Evolutionary conservation across 1,284 basidiomycete species (phyloP).

Genomic region (Thelephora terrestris): DNA sequence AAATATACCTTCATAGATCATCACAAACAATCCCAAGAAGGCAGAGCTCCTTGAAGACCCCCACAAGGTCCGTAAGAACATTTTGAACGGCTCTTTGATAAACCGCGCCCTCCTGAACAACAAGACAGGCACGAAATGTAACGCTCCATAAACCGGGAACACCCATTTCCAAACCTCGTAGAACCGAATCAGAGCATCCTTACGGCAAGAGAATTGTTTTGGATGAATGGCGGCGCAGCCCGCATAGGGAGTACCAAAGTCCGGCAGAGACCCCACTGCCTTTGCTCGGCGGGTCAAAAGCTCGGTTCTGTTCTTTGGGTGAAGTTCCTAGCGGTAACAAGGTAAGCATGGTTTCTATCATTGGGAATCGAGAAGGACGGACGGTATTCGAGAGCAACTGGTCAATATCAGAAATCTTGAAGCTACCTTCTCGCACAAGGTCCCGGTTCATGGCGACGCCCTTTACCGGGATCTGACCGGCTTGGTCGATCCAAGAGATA

Average conservation of each 20-base stretch:
- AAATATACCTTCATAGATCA: conserved; percentile 68
- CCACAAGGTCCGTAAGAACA: conserved; percentile 53
- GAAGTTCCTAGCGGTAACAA: conserved; percentile 27
- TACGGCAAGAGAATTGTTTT: conserved; percentile 58
- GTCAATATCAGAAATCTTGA: conserved; percentile 50
- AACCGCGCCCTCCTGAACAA: conserved; percentile 65
- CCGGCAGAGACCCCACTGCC: conserved; percentile 23
- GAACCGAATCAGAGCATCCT: conserved; percentile 67
- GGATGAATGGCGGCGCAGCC: conserved; percentile 76
- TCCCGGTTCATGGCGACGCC: conserved; percentile 54
- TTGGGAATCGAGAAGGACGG: not conserved
- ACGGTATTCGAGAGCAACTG: conserved; percentile 26
- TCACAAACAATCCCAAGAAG: conserved; percentile 81
- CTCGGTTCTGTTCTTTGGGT: conserved; percentile 28
- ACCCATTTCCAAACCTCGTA: conserved; percentile 81
- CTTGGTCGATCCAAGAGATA: conserved; percentile 55
- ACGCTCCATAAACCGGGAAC: conserved; percentile 76
- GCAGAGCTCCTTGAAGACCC: conserved; percentile 82
- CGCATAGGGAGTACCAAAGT: conserved; percentile 47
- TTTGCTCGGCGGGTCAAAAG: conserved; percentile 26
- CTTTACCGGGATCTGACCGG: conserved; percentile 54
- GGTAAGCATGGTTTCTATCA: not conserved
- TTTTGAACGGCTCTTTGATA: conserved; percentile 47
- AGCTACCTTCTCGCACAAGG: conserved; percentile 46
- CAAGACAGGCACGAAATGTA: conserved; percentile 83